Evolutionary conservation across 441 rosid genomes (phyloP).

Genomic region (Syzygium syzygioides): DNA sequence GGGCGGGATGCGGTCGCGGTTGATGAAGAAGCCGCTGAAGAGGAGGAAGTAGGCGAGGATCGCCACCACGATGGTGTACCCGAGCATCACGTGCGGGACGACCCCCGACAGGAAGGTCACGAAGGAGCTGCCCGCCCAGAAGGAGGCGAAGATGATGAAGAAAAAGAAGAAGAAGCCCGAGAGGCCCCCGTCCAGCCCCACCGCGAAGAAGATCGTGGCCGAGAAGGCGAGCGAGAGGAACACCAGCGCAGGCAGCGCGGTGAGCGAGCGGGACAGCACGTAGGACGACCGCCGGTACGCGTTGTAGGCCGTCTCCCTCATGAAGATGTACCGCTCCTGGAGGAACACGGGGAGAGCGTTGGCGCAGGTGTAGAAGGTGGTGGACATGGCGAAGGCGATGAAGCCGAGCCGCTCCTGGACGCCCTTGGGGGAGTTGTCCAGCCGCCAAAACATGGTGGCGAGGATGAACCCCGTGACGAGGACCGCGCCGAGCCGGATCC

Average conservation of each 20-base stretch:
- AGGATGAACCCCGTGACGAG: slow-evolving; percentile 67
- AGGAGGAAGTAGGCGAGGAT: slow-evolving; percentile 73
- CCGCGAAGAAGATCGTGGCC: slow-evolving; percentile 60
- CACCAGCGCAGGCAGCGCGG: slow-evolving; percentile 36
- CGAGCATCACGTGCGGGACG: slow-evolving; percentile 74
- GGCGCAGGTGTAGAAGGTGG: slow-evolving; percentile 81
- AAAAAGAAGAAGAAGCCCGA: slow-evolving; percentile 55
- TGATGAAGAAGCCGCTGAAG: slow-evolving; percentile 84
- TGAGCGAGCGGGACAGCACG: slow-evolving; percentile 58
- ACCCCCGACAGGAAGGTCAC: slow-evolving; percentile 77
- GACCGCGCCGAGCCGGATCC: slow-evolving; percentile 52
- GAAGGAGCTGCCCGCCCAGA: slow-evolving; percentile 82
- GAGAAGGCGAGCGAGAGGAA: slow-evolving; percentile 55
- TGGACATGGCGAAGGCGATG: slow-evolving; percentile 84
- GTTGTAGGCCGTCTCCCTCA: slow-evolving; percentile 79
- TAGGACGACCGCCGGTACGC: slow-evolving; percentile 76
- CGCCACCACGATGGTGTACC: slow-evolving; percentile 74
- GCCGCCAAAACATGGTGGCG: slow-evolving; percentile 71
- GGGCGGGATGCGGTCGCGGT: slow-evolving; percentile 52
- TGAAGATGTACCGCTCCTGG: slow-evolving; percentile 79
- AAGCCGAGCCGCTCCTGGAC: slow-evolving; percentile 69
- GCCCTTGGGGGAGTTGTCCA: slow-evolving; percentile 72
- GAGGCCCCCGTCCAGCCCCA: slow-evolving; percentile 63
- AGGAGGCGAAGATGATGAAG: slow-evolving; percentile 52
- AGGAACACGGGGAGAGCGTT: slow-evolving; percentile 78